These are phyloP conservation scores for Dactylis glomerata DNA, from an alignment of 176 grass and related monocot genomes.

Conservation along the genomic window DNA sequence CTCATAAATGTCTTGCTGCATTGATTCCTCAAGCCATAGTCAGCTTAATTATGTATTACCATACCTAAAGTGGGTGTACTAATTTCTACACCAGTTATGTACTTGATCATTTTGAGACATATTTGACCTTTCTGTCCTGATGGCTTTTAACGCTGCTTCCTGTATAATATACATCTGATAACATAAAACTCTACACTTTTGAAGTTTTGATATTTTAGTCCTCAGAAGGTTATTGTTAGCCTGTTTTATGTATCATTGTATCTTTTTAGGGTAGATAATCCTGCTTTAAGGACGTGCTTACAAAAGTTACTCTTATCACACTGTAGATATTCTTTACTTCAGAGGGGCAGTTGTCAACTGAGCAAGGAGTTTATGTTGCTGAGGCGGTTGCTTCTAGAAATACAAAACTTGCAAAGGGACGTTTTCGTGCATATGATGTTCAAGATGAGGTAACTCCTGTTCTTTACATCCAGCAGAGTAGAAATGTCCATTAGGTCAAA, in stretches of 20 bases:
- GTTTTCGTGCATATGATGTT: constrained; percentile 81
- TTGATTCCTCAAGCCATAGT: neutral
- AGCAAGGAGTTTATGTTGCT: constrained; percentile 92
- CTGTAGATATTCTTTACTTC: constrained; percentile 86
- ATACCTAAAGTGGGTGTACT: neutral
- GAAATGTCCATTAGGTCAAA: neutral
- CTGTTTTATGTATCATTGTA: constrained; percentile 17
- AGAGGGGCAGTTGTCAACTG: constrained; percentile 76
- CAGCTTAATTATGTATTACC: constrained; percentile 6
- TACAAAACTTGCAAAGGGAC: constrained; percentile 81
- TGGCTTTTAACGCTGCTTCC: neutral
- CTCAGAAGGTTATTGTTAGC: neutral
- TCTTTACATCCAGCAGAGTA: constrained; percentile 8
- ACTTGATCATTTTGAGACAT: neutral
- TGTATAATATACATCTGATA: neutral
- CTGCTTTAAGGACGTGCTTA: constrained; percentile 19
- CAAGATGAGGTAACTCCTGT: constrained; percentile 59
- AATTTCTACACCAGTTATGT: neutral
- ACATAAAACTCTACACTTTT: neutral
- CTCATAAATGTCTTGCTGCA: constrained; percentile 3
- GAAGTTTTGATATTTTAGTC: neutral
- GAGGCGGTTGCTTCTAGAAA: constrained; percentile 79
- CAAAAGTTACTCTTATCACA: constrained; percentile 15
- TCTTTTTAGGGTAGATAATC: constrained; percentile 3
- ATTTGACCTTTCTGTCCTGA: neutral